Base-by-base conservation (phyloP, 768 basidiomycete species). In the Amanita exitialis region DNA sequence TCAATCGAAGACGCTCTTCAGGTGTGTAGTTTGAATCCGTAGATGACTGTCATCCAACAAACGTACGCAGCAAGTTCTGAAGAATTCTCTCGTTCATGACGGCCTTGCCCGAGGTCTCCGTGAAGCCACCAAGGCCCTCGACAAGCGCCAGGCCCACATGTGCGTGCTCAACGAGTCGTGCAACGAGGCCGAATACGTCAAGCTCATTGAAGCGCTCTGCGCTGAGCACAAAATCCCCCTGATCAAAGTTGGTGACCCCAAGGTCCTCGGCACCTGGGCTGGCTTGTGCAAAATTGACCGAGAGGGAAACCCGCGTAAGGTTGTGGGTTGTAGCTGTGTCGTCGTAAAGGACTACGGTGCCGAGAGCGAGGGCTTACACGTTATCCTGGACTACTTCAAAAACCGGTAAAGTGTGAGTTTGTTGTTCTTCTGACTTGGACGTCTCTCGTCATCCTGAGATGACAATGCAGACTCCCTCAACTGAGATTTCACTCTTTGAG, bases 271-370 rank as follows among this genome's bases (percentile, higher is more conserved):
- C 32, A 90, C 87, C 59, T 98, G 95, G 95, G 93, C 91, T 60
- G 94, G 95, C 64, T 81, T 99, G 56, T 97, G 95, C 86, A 99
- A 99, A 80, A 94, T 98, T 69, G 95, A 99, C 75, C 83, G 91
- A 63, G 95, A 98, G 75, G 95, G 95, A 58, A 97, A 96, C 74
- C 88, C 95, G 44, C 79, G 95, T 67, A 98, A 98, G 78, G 75
- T 98, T 63, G 90, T 93, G 48, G 85, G 86, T 50, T 91, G 90
- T 76, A 85, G 79, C 62, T 91, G 89, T 62, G 95, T 98, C 61
- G 95, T 97, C 56, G 94, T 99, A 60, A 98, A 91, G 80, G 90
- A 97, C 66, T 97, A 94, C 65, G 95, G 95, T 62, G 77, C 80
- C 51, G 95, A 98, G 76, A 86, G 83, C 62, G 90, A 95, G 76